phyloP scores from a whole-genome alignment of 1,284 basidiomycete genomes.

The Austroboletus rostrupii region DNA sequence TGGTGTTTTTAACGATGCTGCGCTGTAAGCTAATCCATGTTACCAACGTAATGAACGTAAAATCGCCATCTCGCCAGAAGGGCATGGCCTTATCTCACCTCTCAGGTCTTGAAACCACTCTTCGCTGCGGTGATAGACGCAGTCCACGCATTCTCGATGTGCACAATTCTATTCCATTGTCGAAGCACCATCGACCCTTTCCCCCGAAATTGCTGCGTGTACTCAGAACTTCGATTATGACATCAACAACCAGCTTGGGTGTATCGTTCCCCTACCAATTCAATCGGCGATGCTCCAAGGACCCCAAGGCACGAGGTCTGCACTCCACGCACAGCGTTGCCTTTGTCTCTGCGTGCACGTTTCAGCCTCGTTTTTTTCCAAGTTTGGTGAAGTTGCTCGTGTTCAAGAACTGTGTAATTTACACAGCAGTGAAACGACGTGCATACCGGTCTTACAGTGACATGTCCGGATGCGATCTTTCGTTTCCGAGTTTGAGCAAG shows the following conservation, averaged over 20 bases:
- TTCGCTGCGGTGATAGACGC: constrained; percentile 75
- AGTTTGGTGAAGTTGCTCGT: neutral
- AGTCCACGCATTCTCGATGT: constrained; percentile 41
- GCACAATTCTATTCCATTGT: neutral
- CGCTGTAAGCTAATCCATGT: neutral
- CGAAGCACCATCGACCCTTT: neutral
- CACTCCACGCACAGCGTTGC: neutral
- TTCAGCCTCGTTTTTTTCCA: neutral
- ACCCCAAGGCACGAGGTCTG: neutral
- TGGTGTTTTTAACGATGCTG: too few relatives aligned
- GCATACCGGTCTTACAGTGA: neutral
- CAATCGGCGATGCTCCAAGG: neutral
- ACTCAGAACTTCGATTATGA: neutral
- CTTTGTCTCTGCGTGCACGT: neutral
- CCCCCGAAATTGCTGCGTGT: neutral
- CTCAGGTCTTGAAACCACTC: constrained; percentile 60
- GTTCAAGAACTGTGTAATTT: neutral
- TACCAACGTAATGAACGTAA: constrained; percentile 18
- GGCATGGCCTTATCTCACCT: constrained; percentile 75
- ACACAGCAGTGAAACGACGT: neutral
- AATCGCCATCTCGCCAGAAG: constrained; percentile 46
- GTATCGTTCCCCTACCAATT: neutral
- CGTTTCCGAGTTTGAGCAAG: too few relatives aligned
- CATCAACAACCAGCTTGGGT: neutral
- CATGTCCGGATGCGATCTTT: too few relatives aligned